These are phyloP conservation scores for Hemileia vastatrix DNA, from an alignment of 1,284 basidiomycete species.

Conservation along the genomic window DNA sequence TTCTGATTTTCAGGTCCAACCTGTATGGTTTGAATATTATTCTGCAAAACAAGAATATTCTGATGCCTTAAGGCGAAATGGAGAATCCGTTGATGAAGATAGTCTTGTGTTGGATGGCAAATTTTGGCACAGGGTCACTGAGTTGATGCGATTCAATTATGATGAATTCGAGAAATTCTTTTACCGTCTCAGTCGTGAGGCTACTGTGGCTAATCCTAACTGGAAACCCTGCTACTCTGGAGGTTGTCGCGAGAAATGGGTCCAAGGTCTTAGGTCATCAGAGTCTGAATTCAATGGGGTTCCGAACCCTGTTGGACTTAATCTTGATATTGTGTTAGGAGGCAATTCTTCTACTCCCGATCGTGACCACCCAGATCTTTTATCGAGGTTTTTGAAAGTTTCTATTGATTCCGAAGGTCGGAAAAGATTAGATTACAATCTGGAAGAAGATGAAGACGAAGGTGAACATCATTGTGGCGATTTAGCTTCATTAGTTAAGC, in stretches of 20 bases:
- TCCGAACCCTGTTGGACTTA: conserved; percentile 17
- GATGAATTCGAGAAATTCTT: conserved; percentile 22
- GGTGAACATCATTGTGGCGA: conserved; percentile 22
- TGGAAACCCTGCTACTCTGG: conserved; percentile 23
- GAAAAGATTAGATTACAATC: not conserved
- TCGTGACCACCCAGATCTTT: not conserved
- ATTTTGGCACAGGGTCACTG: conserved; percentile 58
- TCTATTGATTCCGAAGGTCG: no score
- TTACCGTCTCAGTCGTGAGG: conserved; percentile 8
- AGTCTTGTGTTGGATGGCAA: conserved; percentile 45
- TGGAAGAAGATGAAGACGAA: conserved; percentile 12
- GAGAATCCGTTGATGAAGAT: conserved; percentile 14
- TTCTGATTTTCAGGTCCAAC: conserved; percentile 37
- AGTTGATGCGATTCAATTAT: conserved; percentile 29
- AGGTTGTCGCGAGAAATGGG: conserved; percentile 23
- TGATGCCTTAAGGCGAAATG: conserved; percentile 22
- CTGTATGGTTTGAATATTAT: conserved; percentile 54
- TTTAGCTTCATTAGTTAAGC: conserved; percentile 17
- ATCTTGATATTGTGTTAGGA: conserved; percentile 13
- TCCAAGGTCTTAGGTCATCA: conserved; percentile 16
- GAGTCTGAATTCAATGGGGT: conserved; percentile 18
- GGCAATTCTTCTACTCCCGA: not conserved
- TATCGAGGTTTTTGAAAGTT: no score
- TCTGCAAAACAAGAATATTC: conserved; percentile 51
- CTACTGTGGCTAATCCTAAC: not conserved